Conservation (phyloP, 208 protist species). For the Leishmania aethiopica region DNA sequence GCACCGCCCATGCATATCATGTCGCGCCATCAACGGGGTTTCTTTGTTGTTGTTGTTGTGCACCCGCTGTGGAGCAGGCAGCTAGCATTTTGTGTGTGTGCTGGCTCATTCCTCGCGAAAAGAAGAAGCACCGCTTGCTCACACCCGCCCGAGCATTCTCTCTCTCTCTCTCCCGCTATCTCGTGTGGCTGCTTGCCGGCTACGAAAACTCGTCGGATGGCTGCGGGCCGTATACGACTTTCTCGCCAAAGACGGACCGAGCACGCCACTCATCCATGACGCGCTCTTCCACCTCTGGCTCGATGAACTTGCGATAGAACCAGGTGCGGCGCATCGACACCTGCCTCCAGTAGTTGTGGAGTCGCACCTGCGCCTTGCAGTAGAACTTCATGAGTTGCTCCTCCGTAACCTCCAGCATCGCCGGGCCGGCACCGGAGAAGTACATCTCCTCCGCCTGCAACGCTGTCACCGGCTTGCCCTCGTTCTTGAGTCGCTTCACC, state of each 20-base stretch:
- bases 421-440: conserved; percentile 71
- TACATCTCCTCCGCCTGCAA: conserved; percentile 91
- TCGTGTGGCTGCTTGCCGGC: background rate
- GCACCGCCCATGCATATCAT: background rate
- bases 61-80: background rate
- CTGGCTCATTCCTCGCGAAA: background rate
- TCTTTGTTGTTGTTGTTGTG: background rate
- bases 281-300: conserved; percentile 69
- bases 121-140: background rate
- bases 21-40: background rate
- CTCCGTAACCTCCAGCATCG: conserved; percentile 78
- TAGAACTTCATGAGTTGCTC: conserved; percentile 76
- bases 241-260: conserved; percentile 78
- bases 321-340: conserved; percentile 74
- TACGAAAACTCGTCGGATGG: conserved; percentile 35
- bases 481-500: conserved; percentile 50
- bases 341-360: conserved; percentile 92
- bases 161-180: background rate
- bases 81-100: background rate
- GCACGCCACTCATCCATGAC: conserved; percentile 62
- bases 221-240: conserved; percentile 66
- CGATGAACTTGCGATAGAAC: conserved; percentile 82
- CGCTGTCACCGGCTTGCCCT: conserved; percentile 67
- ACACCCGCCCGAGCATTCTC: background rate
- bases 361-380: conserved; percentile 68